Percentiles rank a stretch among this genome's conserved stretches.
These are phyloP conservation scores for Sporothrix phasma DNA, from an alignment of 2,329 filamentous ascomycete species.

Conservation along the genomic window DNA sequence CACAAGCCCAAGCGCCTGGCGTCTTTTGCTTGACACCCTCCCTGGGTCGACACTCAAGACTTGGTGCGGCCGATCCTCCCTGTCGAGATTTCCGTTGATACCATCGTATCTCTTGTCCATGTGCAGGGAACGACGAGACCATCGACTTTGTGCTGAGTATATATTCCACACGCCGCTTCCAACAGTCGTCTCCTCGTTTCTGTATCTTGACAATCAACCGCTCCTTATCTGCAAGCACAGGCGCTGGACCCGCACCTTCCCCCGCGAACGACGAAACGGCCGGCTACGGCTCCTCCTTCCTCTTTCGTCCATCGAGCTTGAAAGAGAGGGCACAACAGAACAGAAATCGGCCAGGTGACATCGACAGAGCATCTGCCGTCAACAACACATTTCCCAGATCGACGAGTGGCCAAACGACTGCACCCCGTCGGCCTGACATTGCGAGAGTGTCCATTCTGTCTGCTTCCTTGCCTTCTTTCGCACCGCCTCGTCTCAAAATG, in stretches of 20 bases:
- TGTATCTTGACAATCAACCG: neutral
- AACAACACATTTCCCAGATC: neutral
- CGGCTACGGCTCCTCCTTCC: slow-evolving; percentile 9
- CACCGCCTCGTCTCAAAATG: too few species aligned
- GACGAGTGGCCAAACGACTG: too few species aligned
- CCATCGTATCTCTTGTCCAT: neutral
- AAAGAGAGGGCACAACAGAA: neutral
- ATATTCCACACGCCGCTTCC: neutral
- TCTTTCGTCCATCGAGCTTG: neutral
- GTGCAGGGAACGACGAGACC: too few species aligned
- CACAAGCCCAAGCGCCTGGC: neutral
- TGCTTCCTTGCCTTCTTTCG: neutral
- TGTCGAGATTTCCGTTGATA: neutral
- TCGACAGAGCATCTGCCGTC: neutral
- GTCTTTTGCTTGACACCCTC: neutral
- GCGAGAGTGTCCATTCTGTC: too few species aligned
- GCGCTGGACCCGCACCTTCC: slow-evolving; percentile 3
- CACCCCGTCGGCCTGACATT: too few species aligned
- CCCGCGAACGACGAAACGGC: neutral
- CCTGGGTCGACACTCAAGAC: too few species aligned
- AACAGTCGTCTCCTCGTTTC: neutral
- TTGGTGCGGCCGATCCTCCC: neutral
- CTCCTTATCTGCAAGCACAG: neutral
- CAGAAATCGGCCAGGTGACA: neutral
- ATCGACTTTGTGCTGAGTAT: too few species aligned